Evolutionary conservation across 2,329 filamentous ascomycete species (phyloP), one percentile per base, ranked within the genome.

Genomic region (Cercospora sesami): DNA sequence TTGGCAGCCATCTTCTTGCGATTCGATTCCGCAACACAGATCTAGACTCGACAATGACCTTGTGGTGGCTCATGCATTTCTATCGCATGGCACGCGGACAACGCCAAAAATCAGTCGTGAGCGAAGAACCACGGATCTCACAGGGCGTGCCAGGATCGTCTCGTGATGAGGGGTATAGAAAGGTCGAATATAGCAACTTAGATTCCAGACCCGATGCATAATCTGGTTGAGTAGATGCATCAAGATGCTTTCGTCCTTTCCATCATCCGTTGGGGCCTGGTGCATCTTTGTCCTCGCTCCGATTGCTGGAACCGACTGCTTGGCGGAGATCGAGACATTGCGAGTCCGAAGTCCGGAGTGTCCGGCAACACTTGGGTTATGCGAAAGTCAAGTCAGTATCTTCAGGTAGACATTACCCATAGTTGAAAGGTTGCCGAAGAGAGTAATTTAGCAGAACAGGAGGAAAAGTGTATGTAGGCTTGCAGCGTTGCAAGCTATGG

Each of bases 231-330:
- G 18, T 14, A 30, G 26, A 33, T 21, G 63, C 39, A 55, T 30
- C 53, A 53, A 21, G 39, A 53, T 53, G 57, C 23, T 65, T 65
- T 51, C 63, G 26, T 58, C 28, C 23, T 58, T 33, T n/a, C 8
- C 53, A 58, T 21, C 53, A 58, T 33, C n/a, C 30, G 21, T 58
- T 58, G 26, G 8, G 53, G 53, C 53, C 30, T 18, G 28, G 26
- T 58, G 53, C 53, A 58, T 23, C 53, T 58, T 58, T 58, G 53
- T 58, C 26, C 53, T 30, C 53, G 53, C 53, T 33, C 26, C 53
- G 30, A 58, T 58, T 30, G 53, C 30, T 31, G 4, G 45, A 51
- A 51, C 18, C 45, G 21, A 51, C 45, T 51, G 45, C 53, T 58
- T 58, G 53, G 53, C 53, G 53, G 26, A 30, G 1, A 58, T 7